Percentiles rank a stretch among this genome's conserved stretches.
These are phyloP conservation scores for Saccharomyces hybrid DNA, from an alignment of 1,139 yeast genomes.

Conservation along the genomic window DNA sequence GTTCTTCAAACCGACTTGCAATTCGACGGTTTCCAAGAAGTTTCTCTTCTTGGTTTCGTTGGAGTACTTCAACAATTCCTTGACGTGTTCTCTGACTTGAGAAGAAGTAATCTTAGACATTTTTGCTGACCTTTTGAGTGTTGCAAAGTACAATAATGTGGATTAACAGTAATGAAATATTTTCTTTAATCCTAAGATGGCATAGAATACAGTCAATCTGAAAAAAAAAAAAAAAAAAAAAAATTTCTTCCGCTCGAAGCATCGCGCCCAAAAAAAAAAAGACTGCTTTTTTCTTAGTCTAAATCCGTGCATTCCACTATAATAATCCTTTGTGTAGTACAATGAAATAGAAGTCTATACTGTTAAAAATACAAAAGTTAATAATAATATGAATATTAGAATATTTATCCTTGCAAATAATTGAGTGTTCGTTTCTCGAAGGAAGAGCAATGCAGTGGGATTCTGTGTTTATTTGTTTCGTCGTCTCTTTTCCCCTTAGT, in stretches of 20 bases:
- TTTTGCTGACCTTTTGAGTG: constrained; percentile 17
- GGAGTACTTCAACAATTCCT: constrained; percentile 85
- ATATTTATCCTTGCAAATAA: background rate
- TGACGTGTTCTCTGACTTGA: constrained; percentile 96
- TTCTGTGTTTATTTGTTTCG: background rate
- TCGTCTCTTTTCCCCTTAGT: background rate
- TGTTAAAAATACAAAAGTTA: background rate
- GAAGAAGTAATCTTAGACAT: constrained; percentile 93
- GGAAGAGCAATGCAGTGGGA: background rate
- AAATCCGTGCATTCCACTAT: background rate
- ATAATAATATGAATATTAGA: background rate
- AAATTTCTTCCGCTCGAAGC: background rate
- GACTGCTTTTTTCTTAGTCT: background rate
- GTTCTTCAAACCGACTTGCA: constrained; percentile 99
- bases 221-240: background rate
- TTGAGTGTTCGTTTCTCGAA: constrained; percentile 1
- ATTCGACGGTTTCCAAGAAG: constrained; percentile 99
- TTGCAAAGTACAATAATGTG: no score
- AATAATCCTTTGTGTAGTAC: no score
- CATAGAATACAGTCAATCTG: background rate
- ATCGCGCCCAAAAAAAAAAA: background rate
- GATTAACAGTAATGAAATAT: no score
- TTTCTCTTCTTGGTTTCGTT: constrained; percentile 98
- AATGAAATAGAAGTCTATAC: no score
- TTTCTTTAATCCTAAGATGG: no score